These are phyloP conservation scores for Ceriops zippeliana DNA, from an alignment of 345 rosid genomes.

Conservation along the genomic window DNA sequence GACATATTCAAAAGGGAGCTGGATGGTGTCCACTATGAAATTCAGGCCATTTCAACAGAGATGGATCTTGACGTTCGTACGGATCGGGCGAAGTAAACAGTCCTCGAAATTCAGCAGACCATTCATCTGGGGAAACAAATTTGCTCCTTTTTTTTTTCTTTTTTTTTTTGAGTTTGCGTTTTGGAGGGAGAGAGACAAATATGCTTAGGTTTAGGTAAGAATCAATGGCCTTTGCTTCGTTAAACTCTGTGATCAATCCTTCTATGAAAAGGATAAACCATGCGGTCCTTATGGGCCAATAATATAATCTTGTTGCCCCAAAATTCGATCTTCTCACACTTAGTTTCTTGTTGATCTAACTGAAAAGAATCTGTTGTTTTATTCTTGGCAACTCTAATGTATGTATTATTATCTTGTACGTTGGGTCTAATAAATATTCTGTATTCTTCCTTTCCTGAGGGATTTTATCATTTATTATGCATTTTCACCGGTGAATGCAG, in stretches of 20 bases:
- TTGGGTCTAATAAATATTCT: neutral
- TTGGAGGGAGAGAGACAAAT: neutral
- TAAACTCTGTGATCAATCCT: conserved; percentile 2
- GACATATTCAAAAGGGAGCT: conserved; percentile 66
- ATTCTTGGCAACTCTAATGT: neutral
- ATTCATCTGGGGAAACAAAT: neutral
- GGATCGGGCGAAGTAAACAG: conserved; percentile 54
- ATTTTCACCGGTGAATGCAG: too few relatives aligned
- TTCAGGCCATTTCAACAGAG: conserved; percentile 82
- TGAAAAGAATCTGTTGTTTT: conserved; percentile 9
- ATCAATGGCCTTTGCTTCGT: conserved; percentile 1
- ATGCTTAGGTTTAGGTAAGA: neutral
- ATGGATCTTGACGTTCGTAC: conserved; percentile 66
- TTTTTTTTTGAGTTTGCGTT: too few relatives aligned
- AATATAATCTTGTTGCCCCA: too few relatives aligned
- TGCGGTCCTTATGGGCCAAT: neutral
- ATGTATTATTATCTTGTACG: neutral
- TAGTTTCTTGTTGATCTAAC: neutral
- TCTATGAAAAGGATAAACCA: conserved; percentile 3
- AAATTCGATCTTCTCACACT: too few relatives aligned
- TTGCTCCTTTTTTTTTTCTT: neutral
- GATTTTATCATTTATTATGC: too few relatives aligned
- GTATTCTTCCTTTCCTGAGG: too few relatives aligned
- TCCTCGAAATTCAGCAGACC: neutral
- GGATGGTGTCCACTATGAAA: conserved; percentile 72